Evolutionary conservation across 2,329 filamentous ascomycete genomes (phyloP).

Genomic region (Monilinia polystroma): DNA sequence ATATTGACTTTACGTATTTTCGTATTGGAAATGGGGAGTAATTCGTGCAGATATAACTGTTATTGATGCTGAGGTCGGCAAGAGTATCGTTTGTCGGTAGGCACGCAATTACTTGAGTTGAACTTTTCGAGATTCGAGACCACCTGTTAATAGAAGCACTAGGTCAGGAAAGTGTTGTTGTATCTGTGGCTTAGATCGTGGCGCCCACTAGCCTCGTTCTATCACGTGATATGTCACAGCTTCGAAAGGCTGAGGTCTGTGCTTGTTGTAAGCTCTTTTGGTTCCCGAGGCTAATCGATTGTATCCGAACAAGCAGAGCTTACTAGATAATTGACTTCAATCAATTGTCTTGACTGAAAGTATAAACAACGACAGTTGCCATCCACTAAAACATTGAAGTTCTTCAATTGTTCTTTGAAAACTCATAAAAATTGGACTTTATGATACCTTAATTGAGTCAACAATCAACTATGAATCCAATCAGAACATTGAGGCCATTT

Average conservation of each 20-base stretch:
- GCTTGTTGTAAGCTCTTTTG: background rate
- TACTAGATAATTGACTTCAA: too few relatives aligned
- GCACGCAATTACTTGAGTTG: conserved; percentile 2
- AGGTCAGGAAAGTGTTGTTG: background rate
- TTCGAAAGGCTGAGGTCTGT: too few relatives aligned
- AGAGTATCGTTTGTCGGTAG: background rate
- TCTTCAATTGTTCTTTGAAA: background rate
- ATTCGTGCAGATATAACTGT: background rate
- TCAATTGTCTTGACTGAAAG: background rate
- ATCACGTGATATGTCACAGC: background rate
- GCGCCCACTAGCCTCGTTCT: background rate
- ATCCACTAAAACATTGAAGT: background rate
- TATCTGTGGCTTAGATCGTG: conserved; percentile 10
- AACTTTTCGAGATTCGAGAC: conserved; percentile 19
- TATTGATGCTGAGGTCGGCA: background rate
- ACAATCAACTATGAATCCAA: conserved; percentile 35
- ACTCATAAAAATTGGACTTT: too few relatives aligned
- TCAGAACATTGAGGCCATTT: conserved; percentile 37
- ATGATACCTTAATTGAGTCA: background rate
- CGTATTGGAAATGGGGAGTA: background rate
- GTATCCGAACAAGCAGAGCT: too few relatives aligned
- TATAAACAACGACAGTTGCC: too few relatives aligned
- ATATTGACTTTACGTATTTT: conserved; percentile 48
- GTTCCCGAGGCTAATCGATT: conserved; percentile 16
- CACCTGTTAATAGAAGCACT: conserved; percentile 20